phyloP scores from a whole-genome alignment of 805 yeast genomes.

The Sugiyamaella smithiae region DNA sequence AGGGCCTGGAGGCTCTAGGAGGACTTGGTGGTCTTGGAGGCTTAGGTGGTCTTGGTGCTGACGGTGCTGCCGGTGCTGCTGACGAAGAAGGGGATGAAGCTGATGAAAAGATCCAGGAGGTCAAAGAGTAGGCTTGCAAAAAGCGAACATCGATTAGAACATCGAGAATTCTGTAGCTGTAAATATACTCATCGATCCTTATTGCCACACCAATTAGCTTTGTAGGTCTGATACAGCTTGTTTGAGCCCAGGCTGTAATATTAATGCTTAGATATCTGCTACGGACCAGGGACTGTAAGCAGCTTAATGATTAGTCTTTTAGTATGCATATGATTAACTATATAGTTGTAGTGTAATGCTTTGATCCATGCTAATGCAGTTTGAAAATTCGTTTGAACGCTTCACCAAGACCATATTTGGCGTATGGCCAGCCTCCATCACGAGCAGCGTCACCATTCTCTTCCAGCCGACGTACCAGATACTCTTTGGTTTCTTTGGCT shows the following conservation, averaged over 20 bases:
- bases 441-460: constrained; percentile 96
- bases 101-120: constrained; percentile 2
- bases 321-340: too few species aligned
- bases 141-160: too few species aligned
- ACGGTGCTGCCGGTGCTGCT: constrained; percentile 1
- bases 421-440: constrained; percentile 30
- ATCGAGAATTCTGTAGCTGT: too few species aligned
- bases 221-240: too few species aligned
- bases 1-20: constrained; percentile 10
- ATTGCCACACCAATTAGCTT: too few species aligned
- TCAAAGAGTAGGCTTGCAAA: neutral
- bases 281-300: too few species aligned
- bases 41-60: constrained; percentile 10
- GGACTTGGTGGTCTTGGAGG: constrained; percentile 12
- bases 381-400: constrained; percentile 15
- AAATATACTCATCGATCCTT: too few species aligned
- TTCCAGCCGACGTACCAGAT: constrained; percentile 82
- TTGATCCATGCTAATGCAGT: neutral
- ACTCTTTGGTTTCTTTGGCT: constrained; percentile 87
- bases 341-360: neutral
- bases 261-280: too few species aligned
- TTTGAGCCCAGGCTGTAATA: too few species aligned
- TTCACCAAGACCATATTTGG: constrained; percentile 25
- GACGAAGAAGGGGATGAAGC: neutral
- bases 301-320: too few species aligned